Evolutionary conservation across 345 rosid genomes (phyloP).

Genomic region (Camelina sativa): DNA sequence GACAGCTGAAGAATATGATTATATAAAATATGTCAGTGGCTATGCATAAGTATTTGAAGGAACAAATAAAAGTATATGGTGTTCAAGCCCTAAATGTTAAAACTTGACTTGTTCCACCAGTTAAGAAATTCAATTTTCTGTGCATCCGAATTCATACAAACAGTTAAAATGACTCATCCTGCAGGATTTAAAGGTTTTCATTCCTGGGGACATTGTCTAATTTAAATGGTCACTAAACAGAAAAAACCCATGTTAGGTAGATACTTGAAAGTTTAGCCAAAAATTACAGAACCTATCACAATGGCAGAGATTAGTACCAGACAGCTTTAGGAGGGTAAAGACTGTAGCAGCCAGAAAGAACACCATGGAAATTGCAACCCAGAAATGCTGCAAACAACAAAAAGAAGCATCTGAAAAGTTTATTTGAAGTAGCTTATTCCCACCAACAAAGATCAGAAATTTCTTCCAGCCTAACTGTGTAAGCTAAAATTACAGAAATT

Average conservation of each 20-base stretch:
- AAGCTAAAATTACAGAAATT: slow-evolving; percentile 11
- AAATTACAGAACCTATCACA: slow-evolving; percentile 8
- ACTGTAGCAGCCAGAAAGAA: slow-evolving; percentile 90
- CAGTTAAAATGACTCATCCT: neutral
- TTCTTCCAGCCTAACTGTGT: neutral
- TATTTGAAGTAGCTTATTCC: slow-evolving; percentile 9
- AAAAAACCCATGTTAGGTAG: neutral
- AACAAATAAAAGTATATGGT: too few species aligned
- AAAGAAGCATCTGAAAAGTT: slow-evolving; percentile 13
- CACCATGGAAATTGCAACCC: slow-evolving; percentile 98
- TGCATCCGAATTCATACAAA: slow-evolving; percentile 11
- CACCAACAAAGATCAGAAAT: neutral
- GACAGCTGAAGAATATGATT: neutral
- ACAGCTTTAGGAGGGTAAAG: slow-evolving; percentile 86
- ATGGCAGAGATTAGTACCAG: slow-evolving; percentile 59
- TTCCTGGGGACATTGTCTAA: slow-evolving; percentile 8
- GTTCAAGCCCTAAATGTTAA: neutral
- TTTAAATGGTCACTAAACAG: neutral
- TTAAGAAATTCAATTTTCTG: slow-evolving; percentile 6
- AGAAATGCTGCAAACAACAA: slow-evolving; percentile 72
- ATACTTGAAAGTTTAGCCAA: slow-evolving; percentile 1
- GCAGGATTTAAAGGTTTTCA: slow-evolving; percentile 1
- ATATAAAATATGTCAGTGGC: slow-evolving; percentile 1
- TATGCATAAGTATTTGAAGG: slow-evolving; percentile 9
- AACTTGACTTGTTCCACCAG: slow-evolving; percentile 11